phyloP scores from a whole-genome alignment of 139 green algal species.

The Closterium sp. region DNA sequence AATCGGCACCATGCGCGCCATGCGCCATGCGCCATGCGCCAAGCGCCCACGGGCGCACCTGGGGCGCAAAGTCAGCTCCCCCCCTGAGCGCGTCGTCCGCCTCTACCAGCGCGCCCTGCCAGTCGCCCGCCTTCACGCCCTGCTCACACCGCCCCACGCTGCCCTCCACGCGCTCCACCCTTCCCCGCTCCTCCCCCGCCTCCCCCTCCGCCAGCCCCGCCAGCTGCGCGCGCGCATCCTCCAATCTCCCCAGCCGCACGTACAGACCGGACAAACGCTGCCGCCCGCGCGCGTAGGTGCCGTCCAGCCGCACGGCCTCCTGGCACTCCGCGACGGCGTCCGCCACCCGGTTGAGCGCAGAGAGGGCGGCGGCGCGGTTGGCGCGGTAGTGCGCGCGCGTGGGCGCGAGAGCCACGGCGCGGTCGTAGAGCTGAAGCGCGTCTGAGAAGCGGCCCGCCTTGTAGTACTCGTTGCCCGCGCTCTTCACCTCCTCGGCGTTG shows the following conservation, averaged over 20 bases:
- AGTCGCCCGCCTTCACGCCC: background rate
- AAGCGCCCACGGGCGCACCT: slow-evolving; percentile 2
- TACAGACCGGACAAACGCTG: slow-evolving; percentile 12
- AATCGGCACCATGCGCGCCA: too few relatives aligned
- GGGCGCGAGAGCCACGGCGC: slow-evolving; percentile 7
- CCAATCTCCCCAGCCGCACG: slow-evolving; percentile 18
- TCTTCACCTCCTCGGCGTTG: slow-evolving; percentile 11
- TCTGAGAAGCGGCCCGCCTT: slow-evolving; percentile 10
- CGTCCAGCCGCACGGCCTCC: slow-evolving; percentile 23
- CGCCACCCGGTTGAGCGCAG: slow-evolving; percentile 1
- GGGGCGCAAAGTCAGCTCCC: slow-evolving; percentile 4
- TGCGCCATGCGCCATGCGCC: background rate
- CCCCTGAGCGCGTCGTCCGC: slow-evolving; percentile 7
- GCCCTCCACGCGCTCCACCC: slow-evolving; percentile 12
- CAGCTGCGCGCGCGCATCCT: slow-evolving; percentile 24
- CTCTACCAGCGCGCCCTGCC: slow-evolving; percentile 13
- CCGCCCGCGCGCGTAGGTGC: slow-evolving; percentile 16
- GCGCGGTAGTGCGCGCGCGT: slow-evolving; percentile 15
- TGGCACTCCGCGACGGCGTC: slow-evolving; percentile 32
- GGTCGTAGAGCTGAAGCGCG: slow-evolving; percentile 25
- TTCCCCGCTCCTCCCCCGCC: background rate
- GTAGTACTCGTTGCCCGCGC: slow-evolving; percentile 18
- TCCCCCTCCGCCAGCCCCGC: slow-evolving; percentile 6
- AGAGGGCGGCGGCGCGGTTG: slow-evolving; percentile 24
- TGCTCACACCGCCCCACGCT: background rate